Base-by-base conservation (phyloP, 345 rosid genomes). In the Lenwebbia sp. region DNA sequence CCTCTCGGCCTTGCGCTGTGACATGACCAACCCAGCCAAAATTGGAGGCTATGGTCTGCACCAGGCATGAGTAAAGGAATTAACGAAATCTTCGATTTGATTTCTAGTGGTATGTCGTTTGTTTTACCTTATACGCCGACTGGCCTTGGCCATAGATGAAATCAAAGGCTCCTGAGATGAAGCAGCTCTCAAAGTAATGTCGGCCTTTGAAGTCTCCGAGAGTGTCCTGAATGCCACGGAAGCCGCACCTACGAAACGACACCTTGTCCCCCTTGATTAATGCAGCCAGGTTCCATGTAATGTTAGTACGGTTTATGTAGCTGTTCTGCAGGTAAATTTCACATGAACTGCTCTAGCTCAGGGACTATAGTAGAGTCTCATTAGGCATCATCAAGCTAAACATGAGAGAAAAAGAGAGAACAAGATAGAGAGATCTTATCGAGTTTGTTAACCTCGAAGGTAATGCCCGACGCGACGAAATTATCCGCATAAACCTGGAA, bases 1-100 rank as follows among this genome's bases (percentile, higher is more conserved):
- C 60, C 2, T 49, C 52, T 26, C 90, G 85, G 25, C 57, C 90
- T 49, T 92, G 92, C 2, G 92, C 92, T 26, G 92, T 90, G 83
- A 92, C 87, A 52, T n/a, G 88, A 13, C 94, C 93, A 13, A 49
- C 1, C 7, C 7, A 10, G 28, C 82, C 82, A 28, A 65, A 33
- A 11, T 12, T 3, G 25, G 44, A 65, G 78, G 78, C 78, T 65
- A 21, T 5, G 6, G 78, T 33, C 78, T 17, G 11, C 44, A 33
- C 13, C 23, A 65, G 44, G 78, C 78, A 65, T 9, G 78, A 10
- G 25, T 33, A 17, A 41, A 33, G 22, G 78, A 65, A 33, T 33
- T 21, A 65, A 65, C 44, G 44, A 65, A 33, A 17, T 33, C 13
- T 65, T 65, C 44, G 1, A 33, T 33, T 33, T 65, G 37, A 33